Evolutionary conservation across 1,284 basidiomycete genomes (phyloP).

Genomic region (Tremellales sp.): DNA sequence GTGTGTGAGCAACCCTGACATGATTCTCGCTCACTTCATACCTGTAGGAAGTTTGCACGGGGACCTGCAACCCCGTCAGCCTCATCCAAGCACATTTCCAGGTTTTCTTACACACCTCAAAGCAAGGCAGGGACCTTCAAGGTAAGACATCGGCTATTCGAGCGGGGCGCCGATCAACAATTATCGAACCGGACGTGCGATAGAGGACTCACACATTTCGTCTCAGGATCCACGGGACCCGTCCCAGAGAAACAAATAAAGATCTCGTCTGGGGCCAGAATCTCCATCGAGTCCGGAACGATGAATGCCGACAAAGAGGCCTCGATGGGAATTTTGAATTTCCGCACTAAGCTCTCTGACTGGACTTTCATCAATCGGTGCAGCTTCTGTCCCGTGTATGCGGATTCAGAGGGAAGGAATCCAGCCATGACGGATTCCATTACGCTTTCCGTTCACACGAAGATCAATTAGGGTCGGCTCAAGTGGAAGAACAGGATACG

Average conservation of each 20-base stretch:
- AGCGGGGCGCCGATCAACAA: background rate
- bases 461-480: background rate
- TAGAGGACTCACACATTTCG: slow-evolving; percentile 12
- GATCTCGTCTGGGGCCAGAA: slow-evolving; percentile 35
- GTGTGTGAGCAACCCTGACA: background rate
- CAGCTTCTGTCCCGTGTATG: slow-evolving; percentile 23
- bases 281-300: slow-evolving; percentile 31
- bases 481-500: background rate
- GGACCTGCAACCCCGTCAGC: slow-evolving; percentile 16
- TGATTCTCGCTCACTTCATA: background rate
- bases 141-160: slow-evolving; percentile 18
- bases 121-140: slow-evolving; percentile 28
- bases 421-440: slow-evolving; percentile 22
- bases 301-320: slow-evolving; percentile 35
- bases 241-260: slow-evolving; percentile 25
- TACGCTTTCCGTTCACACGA: slow-evolving; percentile 12
- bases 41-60: slow-evolving; percentile 42
- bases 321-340: slow-evolving; percentile 28
- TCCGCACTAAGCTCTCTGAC: slow-evolving; percentile 10
- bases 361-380: slow-evolving; percentile 21
- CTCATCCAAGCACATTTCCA: background rate
- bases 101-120: slow-evolving; percentile 11
- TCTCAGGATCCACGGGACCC: slow-evolving; percentile 20
- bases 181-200: background rate
- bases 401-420: slow-evolving; percentile 20